Base-by-base conservation (phyloP, 768 basidiomycete species). In the Amyloporia xantha region DNA sequence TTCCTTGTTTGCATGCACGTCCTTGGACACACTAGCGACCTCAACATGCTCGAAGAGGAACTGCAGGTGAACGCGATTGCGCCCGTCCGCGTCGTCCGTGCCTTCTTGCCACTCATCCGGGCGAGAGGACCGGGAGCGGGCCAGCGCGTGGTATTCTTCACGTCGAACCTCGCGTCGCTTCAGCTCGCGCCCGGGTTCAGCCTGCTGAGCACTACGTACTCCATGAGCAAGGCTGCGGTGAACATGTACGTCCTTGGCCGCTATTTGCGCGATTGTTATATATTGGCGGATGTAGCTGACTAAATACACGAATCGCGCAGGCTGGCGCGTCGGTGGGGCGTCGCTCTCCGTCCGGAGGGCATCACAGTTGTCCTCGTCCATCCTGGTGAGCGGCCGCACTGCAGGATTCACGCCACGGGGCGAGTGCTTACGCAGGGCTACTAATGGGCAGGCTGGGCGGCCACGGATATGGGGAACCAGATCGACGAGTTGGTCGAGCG, bases 271-370 rank as follows among this genome's bases (percentile, higher is more conserved):
- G 9, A 35, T 26, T 7, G 33, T 35, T 43, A 10, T 13, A 5
- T 43, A 11, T 6, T 20, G 38, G 19, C 17, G 10, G 38, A 10
- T 39, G 7, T 39, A 7, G 12, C 38, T 39, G 17, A 13, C 20
- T 23, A n/a, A 4, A 26, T 33, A 10, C 9, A 9, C n/a, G 33
- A 9, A 10, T 20, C 7, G 10, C 19, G 9, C 28, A 46, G 44
- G 44, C 13, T 46, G 24, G 44, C 11, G 21, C 44, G 44, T 11
- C 33, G 36, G 33, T 46, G 35, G 44, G 44, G 44, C 23, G 33
- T 12, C 5, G 10, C 26, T 12, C 27, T 46, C 17, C 10, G 21
- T 10, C n/a, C 24, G 28, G 44, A 46, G 20, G 44, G 44, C 15
- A 35, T 46, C 7, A 46, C 44, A 4, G 19, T 46, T 19, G 19